phyloP scores from a whole-genome alignment of 2,329 filamentous ascomycete genomes.

The Trichoderma arundinaceum region DNA sequence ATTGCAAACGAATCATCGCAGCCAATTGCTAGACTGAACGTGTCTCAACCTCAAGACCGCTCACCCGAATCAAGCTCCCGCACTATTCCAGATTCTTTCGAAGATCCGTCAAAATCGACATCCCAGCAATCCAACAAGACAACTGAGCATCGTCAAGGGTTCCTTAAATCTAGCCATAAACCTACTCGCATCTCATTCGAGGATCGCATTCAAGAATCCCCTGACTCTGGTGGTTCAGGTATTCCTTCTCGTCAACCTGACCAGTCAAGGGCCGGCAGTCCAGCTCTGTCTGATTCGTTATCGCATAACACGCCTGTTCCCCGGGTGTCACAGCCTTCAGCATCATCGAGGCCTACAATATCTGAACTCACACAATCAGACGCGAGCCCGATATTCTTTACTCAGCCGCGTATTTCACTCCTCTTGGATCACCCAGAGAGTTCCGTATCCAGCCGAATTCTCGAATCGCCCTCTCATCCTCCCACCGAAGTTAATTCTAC shows the following conservation, averaged over 20 bases:
- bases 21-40: neutral
- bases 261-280: neutral
- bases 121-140: constrained; percentile 26
- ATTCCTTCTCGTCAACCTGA: constrained; percentile 42
- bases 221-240: constrained; percentile 30
- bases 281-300: constrained; percentile 2
- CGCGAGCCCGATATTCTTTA: constrained; percentile 23
- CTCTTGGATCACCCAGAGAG: constrained; percentile 19
- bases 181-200: constrained; percentile 29
- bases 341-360: neutral
- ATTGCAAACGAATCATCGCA: neutral
- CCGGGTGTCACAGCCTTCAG: neutral
- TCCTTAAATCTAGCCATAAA: constrained; percentile 9
- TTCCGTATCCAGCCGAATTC: constrained; percentile 18
- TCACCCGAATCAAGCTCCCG: constrained; percentile 8
- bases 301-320: constrained; percentile 12
- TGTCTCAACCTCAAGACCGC: constrained; percentile 4
- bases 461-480: constrained; percentile 20
- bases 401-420: constrained; percentile 18
- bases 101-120: constrained; percentile 1
- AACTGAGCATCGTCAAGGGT: constrained; percentile 3
- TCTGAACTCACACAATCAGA: constrained; percentile 15
- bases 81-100: constrained; percentile 35
- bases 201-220: constrained; percentile 32
- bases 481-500: neutral